A percentile compares a stretch with the other conserved stretches of the same genome.
Evolutionary conservation across 1,284 basidiomycete species (phyloP).

Genomic region (Malassezia arunalokei): DNA sequence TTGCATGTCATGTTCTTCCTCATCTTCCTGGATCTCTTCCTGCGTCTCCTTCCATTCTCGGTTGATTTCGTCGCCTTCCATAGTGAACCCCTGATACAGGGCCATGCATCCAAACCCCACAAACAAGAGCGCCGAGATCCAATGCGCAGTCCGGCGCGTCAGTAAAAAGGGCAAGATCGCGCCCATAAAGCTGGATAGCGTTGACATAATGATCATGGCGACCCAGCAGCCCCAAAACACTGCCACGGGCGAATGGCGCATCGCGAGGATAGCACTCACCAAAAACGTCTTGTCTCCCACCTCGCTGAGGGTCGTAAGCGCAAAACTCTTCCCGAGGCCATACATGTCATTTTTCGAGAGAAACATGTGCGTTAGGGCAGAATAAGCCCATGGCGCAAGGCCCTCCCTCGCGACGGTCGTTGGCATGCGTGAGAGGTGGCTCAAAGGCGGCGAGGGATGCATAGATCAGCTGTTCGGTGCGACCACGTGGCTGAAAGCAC

Average conservation of each 20-base stretch:
- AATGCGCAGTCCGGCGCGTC: conserved; percentile 56
- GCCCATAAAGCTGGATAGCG: conserved; percentile 38
- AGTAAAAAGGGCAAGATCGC: conserved; percentile 38
- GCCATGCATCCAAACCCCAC: conserved; percentile 37
- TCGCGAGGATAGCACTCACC: conserved; percentile 88
- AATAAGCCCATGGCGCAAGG: background rate
- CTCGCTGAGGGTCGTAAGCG: conserved; percentile 42
- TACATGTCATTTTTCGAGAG: conserved; percentile 3
- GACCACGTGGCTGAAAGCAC: too few species aligned
- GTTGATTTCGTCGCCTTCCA: conserved; percentile 38
- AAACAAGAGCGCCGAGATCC: conserved; percentile 57
- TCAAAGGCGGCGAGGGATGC: too few species aligned
- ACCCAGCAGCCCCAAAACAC: conserved; percentile 83
- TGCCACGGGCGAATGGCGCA: conserved; percentile 71
- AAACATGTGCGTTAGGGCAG: background rate
- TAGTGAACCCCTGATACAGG: conserved; percentile 26
- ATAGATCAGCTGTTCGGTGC: too few species aligned
- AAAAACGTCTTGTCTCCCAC: conserved; percentile 94
- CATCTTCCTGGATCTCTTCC: conserved; percentile 59
- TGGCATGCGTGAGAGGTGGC: too few species aligned
- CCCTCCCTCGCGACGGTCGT: background rate
- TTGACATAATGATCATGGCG: conserved; percentile 71
- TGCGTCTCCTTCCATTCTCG: conserved; percentile 65
- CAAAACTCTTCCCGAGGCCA: conserved; percentile 12
- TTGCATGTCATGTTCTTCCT: conserved; percentile 64